Base-by-base conservation (phyloP, 2,329 filamentous ascomycete species). In the Fusarium longipes region DNA sequence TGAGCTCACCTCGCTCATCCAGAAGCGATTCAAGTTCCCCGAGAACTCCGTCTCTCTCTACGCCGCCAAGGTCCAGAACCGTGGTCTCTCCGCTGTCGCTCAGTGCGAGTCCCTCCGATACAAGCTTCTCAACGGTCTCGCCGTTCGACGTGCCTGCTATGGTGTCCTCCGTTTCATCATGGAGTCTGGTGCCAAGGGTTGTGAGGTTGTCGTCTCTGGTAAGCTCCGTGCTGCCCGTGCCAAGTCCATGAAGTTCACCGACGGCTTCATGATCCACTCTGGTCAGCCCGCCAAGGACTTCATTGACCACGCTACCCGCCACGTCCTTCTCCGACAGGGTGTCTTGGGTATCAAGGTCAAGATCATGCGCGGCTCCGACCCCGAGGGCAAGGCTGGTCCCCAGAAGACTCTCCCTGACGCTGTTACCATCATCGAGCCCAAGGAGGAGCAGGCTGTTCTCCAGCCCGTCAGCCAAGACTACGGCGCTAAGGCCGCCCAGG, bases 261-360 rank as follows among this genome's bases (percentile, higher is more conserved):
- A 99, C 84, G 96, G 96, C 82, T 99, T 99, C 93, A 99, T 99
- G 96, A 99, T 99, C 86, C 96, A 99, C 93, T 99, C 96, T 79
- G 96, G 96, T 86, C 96, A 99, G 84, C 96, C 96, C 80, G 96
- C 95, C 80, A 95, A 96, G 86, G 96, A 99, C 87, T 99, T 99
- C 88, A 99, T 99, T 83, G 96, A 99, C 89, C 89, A 86, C 79
- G 96, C 96, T 77, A 98, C 96, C 80, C 96, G 96, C 78, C 96
- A 99, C 93, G 96, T 99, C 78, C 93, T 99, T 75, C 94, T 99
- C 84, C 93, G 96, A 86, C 96, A 99, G 89, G 96, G 96, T 92
- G 96, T 99, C 74, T 88, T 99, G 74, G 96, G 96, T 87, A 99
- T 99, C 88, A 99, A 99, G 91, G 96, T 99, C 85, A 99, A 99